Base-by-base conservation (phyloP, 1,139 yeast genomes). In the Candida glucosophila region DNA sequence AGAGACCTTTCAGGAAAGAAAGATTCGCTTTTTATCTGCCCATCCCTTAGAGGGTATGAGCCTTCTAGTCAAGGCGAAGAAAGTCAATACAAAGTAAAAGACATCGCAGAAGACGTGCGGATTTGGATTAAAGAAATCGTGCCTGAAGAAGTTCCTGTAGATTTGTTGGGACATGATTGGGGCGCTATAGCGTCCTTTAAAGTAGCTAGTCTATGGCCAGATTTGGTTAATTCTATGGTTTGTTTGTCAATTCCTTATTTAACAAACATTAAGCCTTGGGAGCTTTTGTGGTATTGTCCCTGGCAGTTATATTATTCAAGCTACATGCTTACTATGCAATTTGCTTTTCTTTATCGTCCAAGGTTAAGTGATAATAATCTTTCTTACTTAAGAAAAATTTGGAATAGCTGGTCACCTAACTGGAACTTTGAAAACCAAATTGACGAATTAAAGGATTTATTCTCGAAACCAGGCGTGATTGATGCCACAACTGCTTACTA, bases 121-220 rank as follows among this genome's bases (percentile, higher is more conserved):
- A 50, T 51, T 13, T 62, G 67, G 61, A 52, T 62, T 20, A 30
- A 32, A 19, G 34, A 40, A 22, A 33, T 52, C 18, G 39, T 41
- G 22, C 42, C 45, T 2, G 32, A 35, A 8, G 22, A 29, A 5
- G 40, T 49, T n/a, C 60, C 63, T 2, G 57, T 62, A 5, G 66
- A 62, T 34, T 34, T 63, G 19, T 43, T 63, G 12, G 68, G 68
- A 6, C 70, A 63, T 35, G 70, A 63, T 39, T 63, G 70, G 70
- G 70, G 70, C 15, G 67, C 70, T 2, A 41, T 59, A 14, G 43
- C 52, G 17, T 39, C 58, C 8, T 61, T 49, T 39, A 57, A 58
- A 33, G 42, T 60, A 2, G 61, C 67, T 3, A 42, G 46, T 20
- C 27, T 51, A 29, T 60, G 48, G 29, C 69, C 69, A 0, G 58